Base-by-base conservation (phyloP, 2,329 filamentous ascomycete species). In the Cryphonectria nitschkei region DNA sequence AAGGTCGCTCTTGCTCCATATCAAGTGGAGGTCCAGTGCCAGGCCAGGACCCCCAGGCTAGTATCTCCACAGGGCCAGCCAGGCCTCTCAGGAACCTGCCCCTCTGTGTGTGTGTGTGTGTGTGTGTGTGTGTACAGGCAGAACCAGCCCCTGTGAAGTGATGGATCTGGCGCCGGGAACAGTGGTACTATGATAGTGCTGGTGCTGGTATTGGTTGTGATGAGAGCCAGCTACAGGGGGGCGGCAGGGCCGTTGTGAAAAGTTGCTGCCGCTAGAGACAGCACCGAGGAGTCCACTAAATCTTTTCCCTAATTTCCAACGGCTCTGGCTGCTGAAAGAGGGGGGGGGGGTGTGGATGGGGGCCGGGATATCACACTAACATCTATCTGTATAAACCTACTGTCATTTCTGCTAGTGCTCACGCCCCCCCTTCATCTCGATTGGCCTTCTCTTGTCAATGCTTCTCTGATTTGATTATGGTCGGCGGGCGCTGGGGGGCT, bases 221-320 rank as follows among this genome's bases (percentile, higher is more conserved):
- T 46, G 34, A 13, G 34, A 19, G 2, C 43, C 19, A 41, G n/a
- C 34, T 37, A 37, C 37, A 41, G 58, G 37, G 60, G 61, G 32
- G 32, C 32, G 61, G 61, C 37, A 64, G 61, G 61, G 61, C 61
- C 61, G n/a, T 46, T 64, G 61, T 50, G 37, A 46, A 32, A 46
- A 46, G 61, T 19, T 7, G 39, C 37, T 43, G 39, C 61, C 37
- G 26, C 61, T 64, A 32, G 13, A 34, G 37, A n/a, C 29, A n/a
- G 60, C 60, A 41, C 34, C 60, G 60, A 22, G 22, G 34, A 22
- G 8, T 22, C 60, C 60, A 62, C 60, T 62, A 62, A 62, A 41
- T 39, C 37, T 32, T 16, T 9, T 29, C 8, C 37, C 37, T 64
- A 64, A 64, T 64, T 64, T 64, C 61, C 61, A 64, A 43, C 26